Evolutionary conservation across 768 basidiomycete species (phyloP), one percentile per base, ranked within the genome.

Genomic region (Clitopilus hobsonii): DNA sequence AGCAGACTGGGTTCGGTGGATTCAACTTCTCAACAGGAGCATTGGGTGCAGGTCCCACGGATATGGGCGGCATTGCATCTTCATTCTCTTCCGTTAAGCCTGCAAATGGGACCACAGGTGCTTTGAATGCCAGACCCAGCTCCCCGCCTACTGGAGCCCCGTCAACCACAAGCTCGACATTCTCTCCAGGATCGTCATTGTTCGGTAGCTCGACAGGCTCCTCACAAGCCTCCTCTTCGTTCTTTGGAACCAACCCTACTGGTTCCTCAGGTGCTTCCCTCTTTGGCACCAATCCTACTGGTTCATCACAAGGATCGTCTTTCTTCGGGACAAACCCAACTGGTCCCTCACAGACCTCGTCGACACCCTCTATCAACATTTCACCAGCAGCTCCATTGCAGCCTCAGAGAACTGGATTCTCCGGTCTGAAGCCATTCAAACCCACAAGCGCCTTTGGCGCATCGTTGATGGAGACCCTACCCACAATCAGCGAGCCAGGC

Each of bases 401-500:
- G 55, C 65, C 79, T 5, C 81, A 83, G 52, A 59, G 73, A 24
- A 82, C 80, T 16, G 81, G 81, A 3, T 77, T 81, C 36, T 73
- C 78, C 23, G 86, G 85, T 5, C 66, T 91, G 59, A 91, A 88
- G 65, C 82, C 88, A 5, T 94, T 94, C 76, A 91, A 91, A 63
- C 91, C 91, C 2, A 79, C 85, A 2, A 88, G 86, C 1, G 85
- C 81, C 38, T 94, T 94, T 64, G 91, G 91, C 26, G 84, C 88
- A 28, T 82, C 84, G 14, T 66, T 94, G 36, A 62, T 94, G 56
- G 88, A 88, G 51, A 80, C 83, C 2, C 69, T 94, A 30, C 93
- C 93, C 2, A 75, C 91, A 5, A 83, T 92, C 53, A 81, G 88
- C 10, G 84, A 81, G 28, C 83, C 86, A 5, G 66, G 68, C 2